phyloP scores from a whole-genome alignment of 2,329 filamentous ascomycete species.

The Amesomyces nigricolor region DNA sequence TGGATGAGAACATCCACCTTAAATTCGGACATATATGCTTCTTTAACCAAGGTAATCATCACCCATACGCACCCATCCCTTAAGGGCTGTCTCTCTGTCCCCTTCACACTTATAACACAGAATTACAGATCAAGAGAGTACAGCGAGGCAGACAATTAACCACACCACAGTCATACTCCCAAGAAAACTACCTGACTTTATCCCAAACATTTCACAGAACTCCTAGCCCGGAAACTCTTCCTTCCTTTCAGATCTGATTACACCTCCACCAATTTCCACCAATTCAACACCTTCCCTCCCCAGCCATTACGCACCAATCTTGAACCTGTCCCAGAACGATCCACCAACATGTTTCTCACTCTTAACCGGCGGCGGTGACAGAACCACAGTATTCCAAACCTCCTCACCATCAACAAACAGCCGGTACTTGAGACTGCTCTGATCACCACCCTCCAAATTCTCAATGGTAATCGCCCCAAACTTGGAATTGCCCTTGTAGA shows the following conservation, averaged over 20 bases:
- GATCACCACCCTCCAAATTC: constrained; percentile 55
- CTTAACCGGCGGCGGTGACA: constrained; percentile 41
- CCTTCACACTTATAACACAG: too few species aligned
- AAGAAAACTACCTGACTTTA: too few species aligned
- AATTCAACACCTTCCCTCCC: not conserved
- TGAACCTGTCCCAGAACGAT: constrained; percentile 43
- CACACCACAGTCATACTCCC: too few species aligned
- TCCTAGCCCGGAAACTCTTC: not conserved
- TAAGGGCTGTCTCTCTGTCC: too few species aligned
- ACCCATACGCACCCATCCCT: too few species aligned
- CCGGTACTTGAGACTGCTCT: constrained; percentile 71
- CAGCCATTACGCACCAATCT: constrained; percentile 3
- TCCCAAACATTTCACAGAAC: too few species aligned
- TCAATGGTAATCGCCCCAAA: constrained; percentile 80
- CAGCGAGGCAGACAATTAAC: too few species aligned
- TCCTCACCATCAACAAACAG: constrained; percentile 78
- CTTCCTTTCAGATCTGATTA: not conserved
- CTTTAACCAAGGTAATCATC: too few species aligned
- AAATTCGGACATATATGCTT: too few species aligned
- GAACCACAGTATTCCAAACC: constrained; percentile 61
- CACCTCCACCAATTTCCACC: not conserved
- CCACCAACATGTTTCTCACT: constrained; percentile 28
- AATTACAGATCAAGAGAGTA: too few species aligned
- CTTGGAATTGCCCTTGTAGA: constrained; percentile 82
- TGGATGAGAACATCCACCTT: too few species aligned